Base-by-base conservation (phyloP, 2,329 filamentous ascomycete genomes). In the Trichoderma polysporum region DNA sequence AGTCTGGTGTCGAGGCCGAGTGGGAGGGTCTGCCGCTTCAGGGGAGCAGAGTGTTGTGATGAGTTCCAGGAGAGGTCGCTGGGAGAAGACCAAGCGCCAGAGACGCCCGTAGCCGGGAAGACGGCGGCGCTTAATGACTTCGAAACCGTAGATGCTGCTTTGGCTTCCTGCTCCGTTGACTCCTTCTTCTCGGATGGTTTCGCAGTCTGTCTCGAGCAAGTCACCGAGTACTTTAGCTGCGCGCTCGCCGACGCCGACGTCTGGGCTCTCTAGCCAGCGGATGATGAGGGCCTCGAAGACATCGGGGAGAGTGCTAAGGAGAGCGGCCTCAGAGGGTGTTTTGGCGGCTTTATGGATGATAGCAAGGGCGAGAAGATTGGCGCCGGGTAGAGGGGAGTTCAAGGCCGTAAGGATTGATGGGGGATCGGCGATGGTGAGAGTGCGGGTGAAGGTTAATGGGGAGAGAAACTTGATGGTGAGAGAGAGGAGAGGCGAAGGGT, bases 311-410 rank as follows among this genome's bases (percentile, higher is more conserved):
- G 78, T 79, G 53, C 82, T 83, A 5, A 89, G 75, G 37, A 84
- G 81, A 41, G 82, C 80, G 35, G 82, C 81, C 58, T 87, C 83
- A 59, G 78, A 74, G 13, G 85, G 81, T 3, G 78, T 78, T 17
- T 75, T 74, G 25, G 83, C 77, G 4, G 85, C 86, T 71, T 89
- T 89, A 68, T 84, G 79, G 31, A 89, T 72, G 63, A 89, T 79
- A 62, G 81, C 76, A 70, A 90, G 80, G 71, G 82, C 86, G 27
- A 90, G 83, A 17, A 88, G 77, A 72, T 87, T 87, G 33, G 85
- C 85, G 2, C 85, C 83, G 0, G 86, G 81, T 0, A 85, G 79
- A 1, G 85, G 82, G 1, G 86, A 87, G 54, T 76, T 75, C 17
- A 89, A 78, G 27, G 86, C 86, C 41, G 80, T 79, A 56, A 86